phyloP scores from a whole-genome alignment of 2,329 filamentous ascomycete species.

The Magnaporthiopsis rhizophila region DNA sequence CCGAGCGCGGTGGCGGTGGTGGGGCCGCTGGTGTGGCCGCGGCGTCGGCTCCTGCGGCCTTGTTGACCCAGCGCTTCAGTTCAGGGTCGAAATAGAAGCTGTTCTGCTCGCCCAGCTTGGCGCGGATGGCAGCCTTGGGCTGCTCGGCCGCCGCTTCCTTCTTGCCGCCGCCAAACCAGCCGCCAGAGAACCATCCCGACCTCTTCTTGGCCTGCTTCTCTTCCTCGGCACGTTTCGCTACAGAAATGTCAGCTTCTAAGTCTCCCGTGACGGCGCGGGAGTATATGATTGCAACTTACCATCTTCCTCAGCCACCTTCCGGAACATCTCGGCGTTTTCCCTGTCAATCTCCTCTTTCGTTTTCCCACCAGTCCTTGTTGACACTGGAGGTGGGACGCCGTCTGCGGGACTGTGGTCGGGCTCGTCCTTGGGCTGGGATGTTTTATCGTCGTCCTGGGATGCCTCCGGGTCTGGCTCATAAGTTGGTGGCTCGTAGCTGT shows the following conservation, averaged over 20 bases:
- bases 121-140: constrained; percentile 70
- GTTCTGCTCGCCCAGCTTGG: constrained; percentile 89
- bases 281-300: constrained; percentile 34
- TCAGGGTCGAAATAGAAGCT: constrained; percentile 92
- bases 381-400: constrained; percentile 36
- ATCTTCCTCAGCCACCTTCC: constrained; percentile 71
- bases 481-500: constrained; percentile 47
- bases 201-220: constrained; percentile 42
- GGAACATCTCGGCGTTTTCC: constrained; percentile 79
- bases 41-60: constrained; percentile 65
- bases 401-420: constrained; percentile 8
- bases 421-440: constrained; percentile 34
- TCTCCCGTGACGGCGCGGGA: constrained; percentile 12
- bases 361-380: constrained; percentile 46
- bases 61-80: constrained; percentile 98
- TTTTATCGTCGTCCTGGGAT: constrained; percentile 31
- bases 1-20: constrained; percentile 56
- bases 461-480: constrained; percentile 2
- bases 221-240: constrained; percentile 54
- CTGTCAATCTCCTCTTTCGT: constrained; percentile 61
- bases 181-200: constrained; percentile 71
- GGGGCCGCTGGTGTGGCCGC: constrained; percentile 59
- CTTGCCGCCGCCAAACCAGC: constrained; percentile 77
- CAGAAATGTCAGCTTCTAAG: constrained; percentile 2
- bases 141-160: constrained; percentile 54